Percentiles rank a stretch among this genome's conserved stretches.
phyloP scores from a whole-genome alignment of 1,139 yeast species.

The Pichia terricola region DNA sequence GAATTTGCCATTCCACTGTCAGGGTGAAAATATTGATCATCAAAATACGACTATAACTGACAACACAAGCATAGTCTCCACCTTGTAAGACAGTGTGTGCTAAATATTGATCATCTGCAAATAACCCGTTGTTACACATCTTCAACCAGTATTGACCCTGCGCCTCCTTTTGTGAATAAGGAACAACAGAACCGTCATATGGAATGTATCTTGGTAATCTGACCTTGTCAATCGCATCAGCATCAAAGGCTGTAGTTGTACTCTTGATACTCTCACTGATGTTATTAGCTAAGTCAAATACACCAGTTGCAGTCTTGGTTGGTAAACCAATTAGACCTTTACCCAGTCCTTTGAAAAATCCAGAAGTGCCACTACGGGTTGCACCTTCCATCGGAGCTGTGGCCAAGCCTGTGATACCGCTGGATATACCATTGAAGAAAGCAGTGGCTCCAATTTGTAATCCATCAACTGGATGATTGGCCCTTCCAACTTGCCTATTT shows the following conservation, averaged over 20 bases:
- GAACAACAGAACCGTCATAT: conserved; percentile 58
- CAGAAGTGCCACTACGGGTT: conserved; percentile 71
- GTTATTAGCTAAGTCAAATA: conserved; percentile 86
- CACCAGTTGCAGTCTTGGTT: conserved; percentile 92
- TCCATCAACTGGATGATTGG: conserved; percentile 85
- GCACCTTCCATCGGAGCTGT: conserved; percentile 89
- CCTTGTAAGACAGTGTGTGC: conserved; percentile 83
- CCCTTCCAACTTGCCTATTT: conserved; percentile 63
- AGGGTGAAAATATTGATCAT: conserved; percentile 58
- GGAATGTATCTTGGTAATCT: conserved; percentile 74
- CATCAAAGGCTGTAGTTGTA: conserved; percentile 86
- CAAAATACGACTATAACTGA: conserved; percentile 64
- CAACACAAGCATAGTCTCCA: conserved; percentile 64
- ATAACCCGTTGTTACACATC: conserved; percentile 71
- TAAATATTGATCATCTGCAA: conserved; percentile 60
- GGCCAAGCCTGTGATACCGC: conserved; percentile 88
- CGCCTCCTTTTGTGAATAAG: conserved; percentile 75
- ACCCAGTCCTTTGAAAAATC: conserved; percentile 89
- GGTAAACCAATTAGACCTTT: conserved; percentile 93
- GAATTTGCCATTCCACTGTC: conserved; percentile 56
- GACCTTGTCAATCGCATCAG: conserved; percentile 68
- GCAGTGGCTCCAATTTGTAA: conserved; percentile 84
- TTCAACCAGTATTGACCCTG: conserved; percentile 94
- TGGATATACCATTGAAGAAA: conserved; percentile 73
- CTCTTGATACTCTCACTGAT: conserved; percentile 90